phyloP scores from a whole-genome alignment of 2,329 filamentous ascomycete species.

The Magnaporthales sp. region DNA sequence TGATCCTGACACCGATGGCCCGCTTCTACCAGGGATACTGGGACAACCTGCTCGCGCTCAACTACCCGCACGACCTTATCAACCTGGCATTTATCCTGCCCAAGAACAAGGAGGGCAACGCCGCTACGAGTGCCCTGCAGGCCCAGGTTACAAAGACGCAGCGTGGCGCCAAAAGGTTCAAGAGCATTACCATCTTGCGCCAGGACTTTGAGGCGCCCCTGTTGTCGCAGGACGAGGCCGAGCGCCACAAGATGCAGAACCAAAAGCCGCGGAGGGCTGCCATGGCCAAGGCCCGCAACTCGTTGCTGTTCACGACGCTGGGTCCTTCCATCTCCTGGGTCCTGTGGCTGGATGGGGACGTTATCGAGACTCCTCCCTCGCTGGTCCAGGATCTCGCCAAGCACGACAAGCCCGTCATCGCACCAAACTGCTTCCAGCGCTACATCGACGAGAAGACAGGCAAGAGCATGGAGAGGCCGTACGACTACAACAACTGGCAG shows the following conservation, averaged over 20 bases:
- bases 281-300: slow-evolving; percentile 92
- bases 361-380: slow-evolving; percentile 75
- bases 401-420: slow-evolving; percentile 85
- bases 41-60: slow-evolving; percentile 79
- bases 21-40: slow-evolving; percentile 93
- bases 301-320: slow-evolving; percentile 87
- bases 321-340: slow-evolving; percentile 92
- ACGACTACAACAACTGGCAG: slow-evolving; percentile 97
- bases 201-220: slow-evolving; percentile 89
- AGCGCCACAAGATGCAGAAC: slow-evolving; percentile 85
- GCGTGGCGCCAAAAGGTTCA: slow-evolving; percentile 75
- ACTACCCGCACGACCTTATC: slow-evolving; percentile 89
- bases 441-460: slow-evolving; percentile 64
- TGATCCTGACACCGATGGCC: slow-evolving; percentile 87
- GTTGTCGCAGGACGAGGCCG: slow-evolving; percentile 71
- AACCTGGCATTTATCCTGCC: slow-evolving; percentile 94
- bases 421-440: slow-evolving; percentile 91
- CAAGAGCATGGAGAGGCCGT: slow-evolving; percentile 67
- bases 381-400: slow-evolving; percentile 86
- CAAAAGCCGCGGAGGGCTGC: slow-evolving; percentile 79
- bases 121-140: slow-evolving; percentile 75
- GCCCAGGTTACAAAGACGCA: slow-evolving; percentile 80
- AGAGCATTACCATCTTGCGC: slow-evolving; percentile 85
- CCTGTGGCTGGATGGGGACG: slow-evolving; percentile 88
- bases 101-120: slow-evolving; percentile 85